Conservation (phyloP, 2,329 filamentous ascomycete genomes). For the Hymenoscyphus occultus region DNA sequence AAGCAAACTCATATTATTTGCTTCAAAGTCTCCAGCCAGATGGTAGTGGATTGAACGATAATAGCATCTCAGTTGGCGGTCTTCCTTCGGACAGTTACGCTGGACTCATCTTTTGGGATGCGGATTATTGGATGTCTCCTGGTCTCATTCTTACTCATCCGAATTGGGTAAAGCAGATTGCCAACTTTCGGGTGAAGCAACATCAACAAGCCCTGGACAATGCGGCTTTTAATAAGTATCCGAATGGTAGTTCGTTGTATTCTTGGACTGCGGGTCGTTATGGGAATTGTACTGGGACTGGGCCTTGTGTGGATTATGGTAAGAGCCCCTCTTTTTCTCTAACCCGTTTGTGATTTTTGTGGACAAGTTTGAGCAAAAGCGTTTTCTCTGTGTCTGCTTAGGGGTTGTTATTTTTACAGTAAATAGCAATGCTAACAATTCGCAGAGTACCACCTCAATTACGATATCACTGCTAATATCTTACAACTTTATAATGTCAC, state of each 20-base stretch:
- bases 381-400: too few relatives aligned
- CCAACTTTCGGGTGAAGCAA: slow-evolving; percentile 59
- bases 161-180: slow-evolving; percentile 58
- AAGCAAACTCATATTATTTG: slow-evolving; percentile 55
- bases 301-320: slow-evolving; percentile 64
- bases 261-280: slow-evolving; percentile 66
- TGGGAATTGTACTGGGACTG: slow-evolving; percentile 64
- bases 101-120: slow-evolving; percentile 48
- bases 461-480: slow-evolving; percentile 59
- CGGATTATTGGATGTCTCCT: slow-evolving; percentile 44
- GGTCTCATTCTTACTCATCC: slow-evolving; percentile 63
- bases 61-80: slow-evolving; percentile 67
- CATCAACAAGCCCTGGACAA: slow-evolving; percentile 60
- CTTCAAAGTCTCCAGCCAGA: slow-evolving; percentile 48
- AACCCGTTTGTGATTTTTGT: too few relatives aligned
- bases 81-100: slow-evolving; percentile 65
- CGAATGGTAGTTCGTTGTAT: slow-evolving; percentile 57
- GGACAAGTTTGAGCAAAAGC: too few relatives aligned
- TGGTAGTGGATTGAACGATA: slow-evolving; percentile 53
- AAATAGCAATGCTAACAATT: not conserved
- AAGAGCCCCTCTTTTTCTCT: not conserved
- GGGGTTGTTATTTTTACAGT: too few relatives aligned
- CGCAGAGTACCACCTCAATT: slow-evolving; percentile 63
- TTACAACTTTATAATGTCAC: slow-evolving; percentile 36
- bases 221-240: slow-evolving; percentile 57